Percentiles rank a stretch among this genome's conserved stretches.
Conservation (phyloP, 352 stramenopile species). For the Poterioochromonas sp. region DNA sequence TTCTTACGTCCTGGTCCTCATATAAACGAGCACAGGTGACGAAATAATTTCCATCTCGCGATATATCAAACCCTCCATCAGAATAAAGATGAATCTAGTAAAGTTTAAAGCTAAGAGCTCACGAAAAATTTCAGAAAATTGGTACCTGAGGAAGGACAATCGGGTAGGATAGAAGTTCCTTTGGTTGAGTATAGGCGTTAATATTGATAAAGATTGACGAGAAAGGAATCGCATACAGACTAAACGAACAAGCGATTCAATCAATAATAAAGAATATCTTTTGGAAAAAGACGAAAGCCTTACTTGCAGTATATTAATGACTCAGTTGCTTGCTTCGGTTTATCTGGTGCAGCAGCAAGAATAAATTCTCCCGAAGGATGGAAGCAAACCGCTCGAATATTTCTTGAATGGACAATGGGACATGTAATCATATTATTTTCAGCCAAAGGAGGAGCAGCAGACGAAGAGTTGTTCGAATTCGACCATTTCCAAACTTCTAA, state of each 20-base stretch:
- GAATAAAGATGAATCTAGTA: slow-evolving; percentile 89
- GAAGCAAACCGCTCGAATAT: slow-evolving; percentile 21
- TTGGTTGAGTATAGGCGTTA: not conserved
- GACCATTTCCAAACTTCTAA: slow-evolving; percentile 90
- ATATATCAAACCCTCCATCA: slow-evolving; percentile 93
- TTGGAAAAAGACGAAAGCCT: not conserved
- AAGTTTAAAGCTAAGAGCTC: too few species aligned
- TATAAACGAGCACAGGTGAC: slow-evolving; percentile 83
- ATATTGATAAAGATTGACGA: too few species aligned
- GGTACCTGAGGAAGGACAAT: not conserved
- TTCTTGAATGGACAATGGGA: not conserved
- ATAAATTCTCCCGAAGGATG: slow-evolving; percentile 1
- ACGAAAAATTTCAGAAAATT: too few species aligned
- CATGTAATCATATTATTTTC: not conserved
- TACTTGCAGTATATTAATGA: not conserved
- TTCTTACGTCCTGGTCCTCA: too few species aligned
- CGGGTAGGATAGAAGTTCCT: not conserved
- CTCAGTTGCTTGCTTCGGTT: not conserved
- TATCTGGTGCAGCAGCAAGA: slow-evolving; percentile 4
- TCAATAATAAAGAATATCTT: not conserved
- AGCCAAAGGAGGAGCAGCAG: not conserved
- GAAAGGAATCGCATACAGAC: too few species aligned
- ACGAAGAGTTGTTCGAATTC: not conserved
- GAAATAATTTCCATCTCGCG: slow-evolving; percentile 79
- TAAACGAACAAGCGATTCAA: too few species aligned